phyloP scores from a whole-genome alignment of 495 filamentous ascomycete genomes.

The Ascobolus immersus region DNA sequence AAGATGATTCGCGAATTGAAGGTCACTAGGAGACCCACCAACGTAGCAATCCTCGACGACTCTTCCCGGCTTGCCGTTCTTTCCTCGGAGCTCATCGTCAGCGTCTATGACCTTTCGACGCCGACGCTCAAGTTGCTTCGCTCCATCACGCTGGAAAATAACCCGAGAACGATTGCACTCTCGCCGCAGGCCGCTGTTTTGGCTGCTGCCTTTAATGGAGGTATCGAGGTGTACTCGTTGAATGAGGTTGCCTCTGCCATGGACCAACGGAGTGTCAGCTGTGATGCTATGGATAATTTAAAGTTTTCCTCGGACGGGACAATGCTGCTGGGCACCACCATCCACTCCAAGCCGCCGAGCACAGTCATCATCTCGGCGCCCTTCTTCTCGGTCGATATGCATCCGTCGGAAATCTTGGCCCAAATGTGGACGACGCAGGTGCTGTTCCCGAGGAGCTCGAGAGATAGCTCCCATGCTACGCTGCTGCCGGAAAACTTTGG shows the following conservation, averaged over 20 bases:
- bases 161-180: constrained; percentile 48
- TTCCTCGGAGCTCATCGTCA: constrained; percentile 53
- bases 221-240: constrained; percentile 63
- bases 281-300: constrained; percentile 49
- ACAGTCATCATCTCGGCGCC: constrained; percentile 61
- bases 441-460: constrained; percentile 52
- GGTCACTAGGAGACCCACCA: constrained; percentile 48
- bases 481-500: constrained; percentile 29
- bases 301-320: constrained; percentile 64
- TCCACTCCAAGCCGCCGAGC: constrained; percentile 33
- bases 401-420: constrained; percentile 38
- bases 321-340: constrained; percentile 59
- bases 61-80: constrained; percentile 53
- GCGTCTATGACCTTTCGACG: constrained; percentile 45
- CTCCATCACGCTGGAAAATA: constrained; percentile 47
- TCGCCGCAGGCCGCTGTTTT: constrained; percentile 60
- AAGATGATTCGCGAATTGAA: constrained; percentile 52
- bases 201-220: constrained; percentile 64
- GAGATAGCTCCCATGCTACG: constrained; percentile 51
- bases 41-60: constrained; percentile 57
- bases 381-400: constrained; percentile 40
- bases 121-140: constrained; percentile 38
- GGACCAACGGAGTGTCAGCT: constrained; percentile 56
- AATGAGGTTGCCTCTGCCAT: constrained; percentile 34
- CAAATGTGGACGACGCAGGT: constrained; percentile 76